Evolutionary conservation across 257 asterid species (phyloP), one percentile per base, ranked within the genome.

Genomic region (Echium plantagineum): DNA sequence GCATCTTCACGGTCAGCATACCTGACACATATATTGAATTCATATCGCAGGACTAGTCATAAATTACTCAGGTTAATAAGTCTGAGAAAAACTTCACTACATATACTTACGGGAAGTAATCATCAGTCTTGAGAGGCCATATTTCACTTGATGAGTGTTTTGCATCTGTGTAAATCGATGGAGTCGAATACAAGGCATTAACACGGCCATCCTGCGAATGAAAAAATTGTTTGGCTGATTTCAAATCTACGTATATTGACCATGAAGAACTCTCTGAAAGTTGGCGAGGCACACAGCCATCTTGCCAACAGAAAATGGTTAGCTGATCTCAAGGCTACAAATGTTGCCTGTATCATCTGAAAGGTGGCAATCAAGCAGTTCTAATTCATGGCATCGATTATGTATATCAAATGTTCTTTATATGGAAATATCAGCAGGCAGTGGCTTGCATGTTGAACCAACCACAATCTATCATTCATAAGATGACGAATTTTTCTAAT

Each of bases 171-270:
- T 93, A 93, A 64, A 93, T 57, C 22, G 97, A 84, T 63, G 99
- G 99, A 57, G 91, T 84, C 24, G 99, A 93, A 72, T 93, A 93
- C 19, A 93, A 78, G 22, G 89, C 96, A 84, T 89, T 93, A 69
- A 93, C 96, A 69, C 99, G 99, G 53, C 99, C 99, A 84, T 93
- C 99, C 99, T 93, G 78, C 66, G 65, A 69, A 61, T 21, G 66
- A 21, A 57, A 22, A 18, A 60, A n/a, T n/a, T 48, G 59, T 68
- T 30, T 6, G 15, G 22, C 52, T 57, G 58, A 26, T 52, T 31
- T 68, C 20, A 19, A 55, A 12, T 1, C 49, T 12, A 15, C 42
- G 19, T 32, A 42, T 64, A 52, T 31, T 18, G 17, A 48, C 52
- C 21, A 9, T 16, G 20, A 49, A 57, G 16, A 64, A 52, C 46